Evolutionary conservation across 306 rosid genomes (phyloP), one percentile per base, ranked within the genome.

Genomic region (Mimosa bimucronata): DNA sequence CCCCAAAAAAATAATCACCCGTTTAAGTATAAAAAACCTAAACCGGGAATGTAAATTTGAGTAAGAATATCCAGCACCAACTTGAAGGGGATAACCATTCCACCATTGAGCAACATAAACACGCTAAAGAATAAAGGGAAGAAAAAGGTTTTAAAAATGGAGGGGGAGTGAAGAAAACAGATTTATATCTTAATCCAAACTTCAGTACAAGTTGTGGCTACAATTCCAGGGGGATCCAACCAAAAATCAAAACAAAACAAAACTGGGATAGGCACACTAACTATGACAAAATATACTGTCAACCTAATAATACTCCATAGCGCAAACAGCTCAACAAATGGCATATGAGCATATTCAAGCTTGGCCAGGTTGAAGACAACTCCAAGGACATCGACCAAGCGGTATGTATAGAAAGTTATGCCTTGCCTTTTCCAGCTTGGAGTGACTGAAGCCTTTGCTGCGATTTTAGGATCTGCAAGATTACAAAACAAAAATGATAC

Each of bases 401-500:
- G 40, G 45, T 15, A 16, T 40, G 42, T 15, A 55, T 73, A 62
- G 60, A 67, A 64, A 44, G 57, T 85, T 90, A 95, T n/a, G 91
- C 95, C 87, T 91, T 89, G 64, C 86, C 98, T 88, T 92, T 95
- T 74, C 94, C 94, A 81, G 97, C 89, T 78, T 92, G 98, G 75
- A 88, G 87, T 26, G 97, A 80, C 70, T 92, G 98, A 71, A 90
- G 76, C 89, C 72, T 92, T 81, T 89, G 96, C 83, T 95, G 98
- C 83, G 89, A 77, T 89, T 95, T 95, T 44, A 86, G 70, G 53
- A 95, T 85, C 98, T 92, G 91, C 87, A 87, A 75, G 37, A 75
- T 44, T 48, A 60, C 68, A 84, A 28, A 28, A 34, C 42, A 41
- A 76, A 38, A 74, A 4, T 60, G 26, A 74, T 64, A 19, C 26